Base-by-base conservation (phyloP, 495 filamentous ascomycete genomes). In the Penicillium antarcticum region DNA sequence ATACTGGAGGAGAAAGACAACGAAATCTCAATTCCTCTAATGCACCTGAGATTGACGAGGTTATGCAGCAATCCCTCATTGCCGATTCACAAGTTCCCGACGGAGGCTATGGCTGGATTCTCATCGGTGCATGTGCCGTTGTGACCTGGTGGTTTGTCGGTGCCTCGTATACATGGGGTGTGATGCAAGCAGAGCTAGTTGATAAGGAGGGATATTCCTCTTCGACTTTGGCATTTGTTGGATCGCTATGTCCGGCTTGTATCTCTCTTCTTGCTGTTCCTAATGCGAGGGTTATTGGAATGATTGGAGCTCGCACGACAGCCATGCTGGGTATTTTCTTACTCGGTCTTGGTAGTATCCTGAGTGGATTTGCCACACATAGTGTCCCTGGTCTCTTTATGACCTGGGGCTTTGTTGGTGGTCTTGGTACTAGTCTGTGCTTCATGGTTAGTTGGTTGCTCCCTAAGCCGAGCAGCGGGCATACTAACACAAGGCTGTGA, bases 91-190 rank as follows among this genome's bases (percentile, higher is more conserved):
- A 73, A 43, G 77, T 77, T 26, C 80, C 80, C 2, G 80, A 85
- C 31, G 81, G 81, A 13, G 82, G 80, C 13, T 78, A 82, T 44
- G 81, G 77, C 41, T 85, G 82, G 82, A 69, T 77, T 13, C 69
- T 84, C 4, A 76, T 84, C 43, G 62, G 54, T 29, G 75, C 65
- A 7, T 82, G 80, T 55, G 71, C 73, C 1, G 53, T 77, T 0
- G 42, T 82, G 10, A 73, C 75, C 3, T 86, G 77, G 66, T 82
- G 77, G 80, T 70, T 77, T 36, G 70, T 77, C 26, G 80, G 80
- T 16, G 74, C 67, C 0, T 72, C 70, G 8, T 79, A 79, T 51
- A 71, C 68, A 45, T 85, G 81, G 81, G 82, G 82, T 12, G 66
- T 85, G 1, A 62, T 84, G 32, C 81, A 84, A 55, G 71, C 73